phyloP scores from a whole-genome alignment of 805 yeast species.

The Yarrowia sp. region DNA sequence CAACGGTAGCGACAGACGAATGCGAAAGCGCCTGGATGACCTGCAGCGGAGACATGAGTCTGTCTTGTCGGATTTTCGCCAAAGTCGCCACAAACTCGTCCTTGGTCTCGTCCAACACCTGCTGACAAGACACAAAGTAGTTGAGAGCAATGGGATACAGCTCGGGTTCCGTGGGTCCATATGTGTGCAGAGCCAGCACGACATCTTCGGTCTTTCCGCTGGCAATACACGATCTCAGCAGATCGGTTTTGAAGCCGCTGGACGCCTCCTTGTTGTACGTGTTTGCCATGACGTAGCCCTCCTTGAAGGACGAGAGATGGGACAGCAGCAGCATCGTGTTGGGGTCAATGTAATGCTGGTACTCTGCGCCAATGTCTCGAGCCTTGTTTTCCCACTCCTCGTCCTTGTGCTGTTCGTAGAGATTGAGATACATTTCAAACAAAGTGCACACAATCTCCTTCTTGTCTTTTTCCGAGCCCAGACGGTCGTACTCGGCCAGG shows the following conservation, averaged over 20 bases:
- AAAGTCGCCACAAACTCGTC: conserved; percentile 61
- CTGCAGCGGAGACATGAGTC: conserved; percentile 75
- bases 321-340: conserved; percentile 63
- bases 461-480: conserved; percentile 71
- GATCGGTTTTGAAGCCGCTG: conserved; percentile 60
- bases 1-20: conserved; percentile 70
- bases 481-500: conserved; percentile 74
- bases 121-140: conserved; percentile 64
- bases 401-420: conserved; percentile 56
- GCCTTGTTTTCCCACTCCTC: conserved; percentile 74
- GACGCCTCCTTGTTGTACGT: conserved; percentile 44
- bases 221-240: conserved; percentile 70
- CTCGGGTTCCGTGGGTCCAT: conserved; percentile 68
- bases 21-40: conserved; percentile 71
- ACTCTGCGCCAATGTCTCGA: conserved; percentile 55
- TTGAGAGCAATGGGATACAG: conserved; percentile 70
- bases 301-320: conserved; percentile 54
- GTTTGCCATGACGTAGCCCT: conserved; percentile 47
- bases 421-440: conserved; percentile 77
- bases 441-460: conserved; percentile 77
- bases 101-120: conserved; percentile 60
- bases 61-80: conserved; percentile 58
- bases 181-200: conserved; percentile 60
- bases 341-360: conserved; percentile 61
- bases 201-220: conserved; percentile 65